Conservation (phyloP, 257 asterid genomes). For the Solanum sparsipilum region DNA sequence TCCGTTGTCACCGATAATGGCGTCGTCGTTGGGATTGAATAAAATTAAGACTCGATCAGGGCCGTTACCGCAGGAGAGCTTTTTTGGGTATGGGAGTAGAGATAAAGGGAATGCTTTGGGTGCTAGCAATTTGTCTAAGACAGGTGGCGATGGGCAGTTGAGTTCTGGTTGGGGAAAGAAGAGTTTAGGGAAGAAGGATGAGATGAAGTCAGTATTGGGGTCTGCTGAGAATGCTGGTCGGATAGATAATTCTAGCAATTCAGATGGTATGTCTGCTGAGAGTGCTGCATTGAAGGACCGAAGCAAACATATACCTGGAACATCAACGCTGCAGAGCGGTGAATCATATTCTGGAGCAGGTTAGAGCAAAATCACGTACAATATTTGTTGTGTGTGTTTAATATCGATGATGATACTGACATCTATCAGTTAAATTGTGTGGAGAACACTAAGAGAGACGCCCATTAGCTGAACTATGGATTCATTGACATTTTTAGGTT, state of each 20-base stretch:
- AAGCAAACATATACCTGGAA: conserved; percentile 58
- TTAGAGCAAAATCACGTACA: neutral
- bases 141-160: conserved; percentile 25
- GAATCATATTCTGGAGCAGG: conserved; percentile 84
- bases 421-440: neutral
- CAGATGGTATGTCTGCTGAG: conserved; percentile 24
- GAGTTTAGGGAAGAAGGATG: conserved; percentile 7
- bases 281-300: conserved; percentile 52
- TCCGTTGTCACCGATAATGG: conserved; percentile 79
- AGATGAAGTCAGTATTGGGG: conserved; percentile 11
- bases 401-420: neutral
- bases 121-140: conserved; percentile 74
- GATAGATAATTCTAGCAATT: conserved; percentile 27
- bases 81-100: conserved; percentile 60
- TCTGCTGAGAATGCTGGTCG: conserved; percentile 2
- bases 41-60: conserved; percentile 99
- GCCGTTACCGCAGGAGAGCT: conserved; percentile 98
- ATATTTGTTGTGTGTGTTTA: neutral
- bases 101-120: conserved; percentile 69
- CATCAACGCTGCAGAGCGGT: conserved; percentile 61
- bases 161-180: conserved; percentile 18
- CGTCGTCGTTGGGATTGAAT: conserved; percentile 90
- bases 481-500: neutral
- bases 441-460: neutral
- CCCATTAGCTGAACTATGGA: neutral